phyloP scores from a whole-genome alignment of 345 rosid genomes.

The Brassica incana region DNA sequence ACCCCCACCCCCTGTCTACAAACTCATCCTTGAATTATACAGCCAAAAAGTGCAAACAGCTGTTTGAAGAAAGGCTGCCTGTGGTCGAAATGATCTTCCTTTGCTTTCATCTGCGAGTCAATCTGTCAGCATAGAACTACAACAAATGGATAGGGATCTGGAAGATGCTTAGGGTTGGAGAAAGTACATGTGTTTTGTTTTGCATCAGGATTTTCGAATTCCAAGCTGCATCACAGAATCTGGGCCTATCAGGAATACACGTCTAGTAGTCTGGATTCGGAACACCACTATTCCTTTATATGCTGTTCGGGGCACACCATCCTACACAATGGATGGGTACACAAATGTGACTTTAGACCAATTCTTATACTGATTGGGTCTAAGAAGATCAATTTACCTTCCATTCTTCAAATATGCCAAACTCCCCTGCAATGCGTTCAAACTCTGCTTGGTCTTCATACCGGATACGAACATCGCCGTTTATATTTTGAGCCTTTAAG shows the following conservation, averaged over 20 bases:
- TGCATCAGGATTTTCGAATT: slow-evolving; percentile 48
- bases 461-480: slow-evolving; percentile 69
- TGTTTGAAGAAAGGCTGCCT: slow-evolving; percentile 18
- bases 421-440: slow-evolving; percentile 71
- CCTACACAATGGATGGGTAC: slow-evolving; percentile 46
- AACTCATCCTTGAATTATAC: slow-evolving; percentile 17
- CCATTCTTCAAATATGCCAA: slow-evolving; percentile 97
- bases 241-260: slow-evolving; percentile 74
- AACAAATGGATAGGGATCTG: background rate
- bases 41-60: slow-evolving; percentile 27
- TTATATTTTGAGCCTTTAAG: slow-evolving; percentile 61
- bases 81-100: slow-evolving; percentile 15
- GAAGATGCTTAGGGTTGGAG: slow-evolving; percentile 16
- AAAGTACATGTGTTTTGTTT: slow-evolving; percentile 15
- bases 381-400: slow-evolving; percentile 52
- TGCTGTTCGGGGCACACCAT: slow-evolving; percentile 94
- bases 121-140: slow-evolving; percentile 14
- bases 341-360: background rate
- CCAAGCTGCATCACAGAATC: slow-evolving; percentile 67
- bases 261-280: slow-evolving; percentile 59
- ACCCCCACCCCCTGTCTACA: background rate
- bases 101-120: slow-evolving; percentile 26
- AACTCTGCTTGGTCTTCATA: slow-evolving; percentile 77
- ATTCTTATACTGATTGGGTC: background rate
- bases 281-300: slow-evolving; percentile 90